Base-by-base conservation (phyloP, 176 grass and related monocot species). In the Eragrostis curvula region DNA sequence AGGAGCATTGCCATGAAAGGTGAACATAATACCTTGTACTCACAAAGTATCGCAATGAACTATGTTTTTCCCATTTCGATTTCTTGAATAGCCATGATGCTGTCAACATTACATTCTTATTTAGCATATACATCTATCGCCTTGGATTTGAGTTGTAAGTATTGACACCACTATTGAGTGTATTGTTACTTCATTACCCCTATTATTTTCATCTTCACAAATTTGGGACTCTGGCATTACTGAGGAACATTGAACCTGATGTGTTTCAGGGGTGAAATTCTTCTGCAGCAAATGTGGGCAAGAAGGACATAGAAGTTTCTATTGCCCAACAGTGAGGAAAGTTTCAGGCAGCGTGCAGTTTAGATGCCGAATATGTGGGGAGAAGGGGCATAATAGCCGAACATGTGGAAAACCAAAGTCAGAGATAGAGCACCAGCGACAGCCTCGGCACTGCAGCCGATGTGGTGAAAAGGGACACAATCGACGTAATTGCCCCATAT, bases 1-100 rank as follows among this genome's bases (percentile, higher is more conserved):
- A 98, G 92, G 90, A 98, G 96, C 83, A 88, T 90, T 84, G 83
- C 88, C 39, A 90, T 98, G 92, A 98, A 98, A 93, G 96, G 90
- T 95, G 23, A 74, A 56, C 70, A 30, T 29, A 20, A 28, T 79
- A 8, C 20, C 59, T 56, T 69, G 7, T 57, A 79, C 59, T 52
- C 41, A 51, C 16, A 70, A 23, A 77, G 42, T 69, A 41, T 25
- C 9, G 84, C 23, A 52, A 1, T 39, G 67, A 74, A 8, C 49
- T 68, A 66, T 42, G 43, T 66, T 81, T 69, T 79, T 36, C 17
- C 73, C 45, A 53, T 5, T 14, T 86, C 41, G 17, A 20, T 24
- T 70, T 2, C 67, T 48, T 69, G 41, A 43, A 28, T 75, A 61
- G 25, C 29, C 52, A 70, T 51, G 21, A 69, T 71, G 29, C 14